A percentile compares a stretch with the other conserved stretches of the same genome.
Conservation (phyloP, 768 basidiomycete genomes). For the Rhizopogon rudus region DNA sequence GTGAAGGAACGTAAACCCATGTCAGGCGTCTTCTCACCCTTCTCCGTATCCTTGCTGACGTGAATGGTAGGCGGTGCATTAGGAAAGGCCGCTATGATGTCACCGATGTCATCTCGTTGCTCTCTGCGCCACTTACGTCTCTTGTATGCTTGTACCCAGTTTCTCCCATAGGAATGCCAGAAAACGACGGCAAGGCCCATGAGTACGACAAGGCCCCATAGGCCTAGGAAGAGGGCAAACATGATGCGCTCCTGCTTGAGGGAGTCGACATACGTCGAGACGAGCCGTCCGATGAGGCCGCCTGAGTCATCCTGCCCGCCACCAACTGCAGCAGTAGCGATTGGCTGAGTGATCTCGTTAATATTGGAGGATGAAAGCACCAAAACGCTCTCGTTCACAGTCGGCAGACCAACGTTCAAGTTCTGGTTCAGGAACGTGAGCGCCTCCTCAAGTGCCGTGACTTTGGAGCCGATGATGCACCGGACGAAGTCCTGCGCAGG, state of each 20-base stretch:
- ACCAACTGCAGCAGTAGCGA: slow-evolving; percentile 79
- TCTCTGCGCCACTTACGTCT: slow-evolving; percentile 47
- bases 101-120: slow-evolving; percentile 45
- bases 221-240: slow-evolving; percentile 75
- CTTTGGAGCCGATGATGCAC: slow-evolving; percentile 90
- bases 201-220: slow-evolving; percentile 82
- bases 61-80: slow-evolving; percentile 12
- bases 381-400: slow-evolving; percentile 69
- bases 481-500: slow-evolving; percentile 84
- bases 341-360: slow-evolving; percentile 72
- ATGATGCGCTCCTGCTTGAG: slow-evolving; percentile 80
- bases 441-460: slow-evolving; percentile 79
- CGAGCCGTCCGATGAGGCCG: slow-evolving; percentile 68
- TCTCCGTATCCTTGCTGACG: slow-evolving; percentile 17
- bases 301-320: slow-evolving; percentile 43
- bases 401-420: slow-evolving; percentile 74
- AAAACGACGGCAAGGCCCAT: slow-evolving; percentile 69
- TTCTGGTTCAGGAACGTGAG: slow-evolving; percentile 91
- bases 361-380: slow-evolving; percentile 69
- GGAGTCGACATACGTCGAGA: slow-evolving; percentile 65
- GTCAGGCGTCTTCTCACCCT: slow-evolving; percentile 14
- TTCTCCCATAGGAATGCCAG: slow-evolving; percentile 64
- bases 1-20: slow-evolving; percentile 42
- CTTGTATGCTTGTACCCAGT: slow-evolving; percentile 40
- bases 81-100: slow-evolving; percentile 27